phyloP scores from a whole-genome alignment of 805 yeast species.

The Schwanniomyces occidentalis region DNA sequence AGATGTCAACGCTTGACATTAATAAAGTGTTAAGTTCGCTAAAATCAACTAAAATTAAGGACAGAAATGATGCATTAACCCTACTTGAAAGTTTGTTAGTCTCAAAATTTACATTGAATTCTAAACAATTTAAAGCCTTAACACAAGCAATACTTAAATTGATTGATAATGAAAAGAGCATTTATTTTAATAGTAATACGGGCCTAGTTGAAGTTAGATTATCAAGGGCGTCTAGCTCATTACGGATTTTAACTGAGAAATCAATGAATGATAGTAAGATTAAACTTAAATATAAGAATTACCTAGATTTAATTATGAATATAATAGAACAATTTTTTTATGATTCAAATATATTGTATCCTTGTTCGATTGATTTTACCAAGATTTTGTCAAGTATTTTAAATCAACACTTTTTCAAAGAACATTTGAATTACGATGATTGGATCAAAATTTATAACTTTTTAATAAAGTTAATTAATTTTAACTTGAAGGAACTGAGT shows the following conservation, averaged over 20 bases:
- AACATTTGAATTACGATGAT: slow-evolving; percentile 28
- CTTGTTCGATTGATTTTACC: slow-evolving; percentile 27
- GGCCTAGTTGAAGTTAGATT: slow-evolving; percentile 28
- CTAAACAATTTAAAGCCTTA: slow-evolving; percentile 24
- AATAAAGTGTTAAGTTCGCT: slow-evolving; percentile 25
- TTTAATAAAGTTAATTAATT: slow-evolving; percentile 17
- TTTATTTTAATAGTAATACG: slow-evolving; percentile 22
- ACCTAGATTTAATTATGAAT: slow-evolving; percentile 14
- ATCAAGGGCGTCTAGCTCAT: slow-evolving; percentile 28
- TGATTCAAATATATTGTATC: slow-evolving; percentile 15
- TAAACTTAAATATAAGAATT: slow-evolving; percentile 23
- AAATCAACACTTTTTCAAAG: slow-evolving; percentile 24
- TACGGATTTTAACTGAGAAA: slow-evolving; percentile 26
- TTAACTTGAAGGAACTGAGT: slow-evolving; percentile 12
- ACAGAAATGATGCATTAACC: slow-evolving; percentile 52
- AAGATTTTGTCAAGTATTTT: slow-evolving; percentile 20
- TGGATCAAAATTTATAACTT: slow-evolving; percentile 29
- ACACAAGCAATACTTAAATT: slow-evolving; percentile 24
- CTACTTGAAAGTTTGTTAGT: slow-evolving; percentile 19
- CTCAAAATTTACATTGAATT: slow-evolving; percentile 16
- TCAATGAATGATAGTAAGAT: slow-evolving; percentile 10
- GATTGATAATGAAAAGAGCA: slow-evolving; percentile 36
- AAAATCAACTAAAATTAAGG: slow-evolving; percentile 53
- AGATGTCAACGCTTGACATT: slow-evolving; percentile 21
- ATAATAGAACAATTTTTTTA: slow-evolving; percentile 19